These are phyloP conservation scores for Penicilliopsis zonata DNA, from an alignment of 495 filamentous ascomycete species.

Conservation along the genomic window DNA sequence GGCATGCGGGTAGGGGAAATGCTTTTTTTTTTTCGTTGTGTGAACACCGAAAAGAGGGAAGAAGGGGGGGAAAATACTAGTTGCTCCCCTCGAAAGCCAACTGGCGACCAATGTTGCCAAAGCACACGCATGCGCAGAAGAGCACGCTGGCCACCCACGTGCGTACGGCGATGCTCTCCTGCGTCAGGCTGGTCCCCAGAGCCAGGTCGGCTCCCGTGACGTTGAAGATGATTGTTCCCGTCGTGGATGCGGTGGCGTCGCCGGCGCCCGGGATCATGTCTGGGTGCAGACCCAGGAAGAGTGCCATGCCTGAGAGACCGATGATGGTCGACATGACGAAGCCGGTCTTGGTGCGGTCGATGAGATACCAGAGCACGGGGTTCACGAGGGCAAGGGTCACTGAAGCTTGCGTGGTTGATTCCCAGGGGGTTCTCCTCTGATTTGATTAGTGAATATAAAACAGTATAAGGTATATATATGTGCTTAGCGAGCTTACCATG, in stretches of 20 bases:
- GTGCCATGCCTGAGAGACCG: constrained; percentile 58
- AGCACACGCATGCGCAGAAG: constrained; percentile 89
- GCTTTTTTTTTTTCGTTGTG: too few relatives aligned
- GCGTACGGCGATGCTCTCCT: constrained; percentile 64
- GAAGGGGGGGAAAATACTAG: constrained; percentile 4
- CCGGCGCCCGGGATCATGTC: constrained; percentile 55
- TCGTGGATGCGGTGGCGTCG: constrained; percentile 29
- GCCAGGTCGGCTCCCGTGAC: constrained; percentile 23
- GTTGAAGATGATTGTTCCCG: constrained; percentile 21
- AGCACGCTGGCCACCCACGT: constrained; percentile 88
- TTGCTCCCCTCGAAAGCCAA: constrained; percentile 39
- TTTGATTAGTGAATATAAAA: too few relatives aligned
- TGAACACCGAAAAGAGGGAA: not conserved
- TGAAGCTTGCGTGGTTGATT: constrained; percentile 87
- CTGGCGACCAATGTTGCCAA: constrained; percentile 87
- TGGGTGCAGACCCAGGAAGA: constrained; percentile 61
- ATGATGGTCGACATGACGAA: constrained; percentile 63
- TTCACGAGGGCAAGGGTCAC: constrained; percentile 85
- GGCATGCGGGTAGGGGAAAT: too few relatives aligned
- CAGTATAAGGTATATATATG: too few relatives aligned
- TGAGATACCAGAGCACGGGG: constrained; percentile 88
- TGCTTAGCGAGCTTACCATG: constrained; percentile 49
- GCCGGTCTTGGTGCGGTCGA: constrained; percentile 80
- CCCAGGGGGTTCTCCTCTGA: constrained; percentile 78
- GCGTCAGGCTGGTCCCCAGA: constrained; percentile 45